phyloP scores from a whole-genome alignment of 257 asterid genomes.

The Solanum bulbocastanum region DNA sequence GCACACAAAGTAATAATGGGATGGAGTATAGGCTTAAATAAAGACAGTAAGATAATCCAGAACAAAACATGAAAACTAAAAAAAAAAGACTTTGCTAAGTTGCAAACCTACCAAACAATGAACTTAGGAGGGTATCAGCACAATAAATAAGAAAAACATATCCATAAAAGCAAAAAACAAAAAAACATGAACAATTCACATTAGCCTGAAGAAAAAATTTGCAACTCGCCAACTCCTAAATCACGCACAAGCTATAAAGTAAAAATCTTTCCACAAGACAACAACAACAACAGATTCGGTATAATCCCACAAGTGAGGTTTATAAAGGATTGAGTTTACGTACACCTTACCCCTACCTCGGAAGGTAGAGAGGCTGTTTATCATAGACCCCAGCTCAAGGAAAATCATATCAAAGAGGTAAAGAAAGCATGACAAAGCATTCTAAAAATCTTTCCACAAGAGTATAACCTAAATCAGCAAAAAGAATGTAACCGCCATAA shows the following conservation, averaged over 20 bases:
- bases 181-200: neutral
- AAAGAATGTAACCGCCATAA: neutral
- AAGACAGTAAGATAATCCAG: neutral
- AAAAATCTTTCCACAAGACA: neutral
- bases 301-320: neutral
- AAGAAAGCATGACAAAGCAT: neutral
- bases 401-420: neutral
- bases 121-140: neutral
- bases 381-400: neutral
- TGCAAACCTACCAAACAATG: neutral
- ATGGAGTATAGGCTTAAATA: neutral
- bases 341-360: neutral
- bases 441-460: neutral
- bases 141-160: neutral
- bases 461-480: neutral
- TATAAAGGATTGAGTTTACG: neutral
- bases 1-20: neutral
- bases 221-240: neutral
- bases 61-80: neutral
- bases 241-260: neutral
- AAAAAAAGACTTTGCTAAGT: neutral
- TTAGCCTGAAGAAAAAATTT: neutral
- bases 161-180: neutral
- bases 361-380: neutral
- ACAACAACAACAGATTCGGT: neutral